Evolutionary conservation across 2,329 filamentous ascomycete species (phyloP), one percentile per base, ranked within the genome.

Genomic region (Verticillium zaregamsianum): DNA sequence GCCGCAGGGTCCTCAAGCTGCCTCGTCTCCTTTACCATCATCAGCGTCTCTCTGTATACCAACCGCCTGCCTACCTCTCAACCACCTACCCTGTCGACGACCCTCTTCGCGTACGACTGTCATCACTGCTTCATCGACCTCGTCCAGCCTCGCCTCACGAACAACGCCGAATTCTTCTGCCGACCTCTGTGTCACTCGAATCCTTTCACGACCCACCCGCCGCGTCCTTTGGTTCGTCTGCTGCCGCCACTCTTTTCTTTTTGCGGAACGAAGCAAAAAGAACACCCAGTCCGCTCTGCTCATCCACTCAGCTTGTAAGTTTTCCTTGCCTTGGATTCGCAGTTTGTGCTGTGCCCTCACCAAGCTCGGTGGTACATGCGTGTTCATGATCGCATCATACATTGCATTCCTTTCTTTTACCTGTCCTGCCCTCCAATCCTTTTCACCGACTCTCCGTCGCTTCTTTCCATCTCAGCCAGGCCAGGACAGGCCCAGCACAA

Each of bases 1-100:
- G 31, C 31, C 54, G 54, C 54, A 55, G 54, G 54, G 54, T 55
- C 31, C 54, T 55, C 54, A 55, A 32, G 54, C 54, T 55, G 54
- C 31, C 54, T 55, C 28, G 25, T 55, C 45, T 52, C 45, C 45
- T 20, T 52, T 20, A 25, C 20, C 45, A 25, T 20, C 45, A 23
- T 20, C 45, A 52, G 9, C 45, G 20, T 25, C 45, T 23, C 33
- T 11, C 33, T 14, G 14, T 35, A 9, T 14, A 35, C 33, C 33
- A 35, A 11, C 5, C 45, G 20, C 20, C 45, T 52, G 20, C 3
- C 45, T 2, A 25, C 11, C 45, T 52, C 7, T 12, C 45, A 3
- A 49, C 45, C 45, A 23, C 20, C 2, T 9, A 23, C 20, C 20
- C 45, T 11, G 45, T 49, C 20, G 20, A 49, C n/a, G 8, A 35